These are phyloP conservation scores for Aureobasidium sp. DNA, from an alignment of 2,329 filamentous ascomycete genomes.

Conservation along the genomic window DNA sequence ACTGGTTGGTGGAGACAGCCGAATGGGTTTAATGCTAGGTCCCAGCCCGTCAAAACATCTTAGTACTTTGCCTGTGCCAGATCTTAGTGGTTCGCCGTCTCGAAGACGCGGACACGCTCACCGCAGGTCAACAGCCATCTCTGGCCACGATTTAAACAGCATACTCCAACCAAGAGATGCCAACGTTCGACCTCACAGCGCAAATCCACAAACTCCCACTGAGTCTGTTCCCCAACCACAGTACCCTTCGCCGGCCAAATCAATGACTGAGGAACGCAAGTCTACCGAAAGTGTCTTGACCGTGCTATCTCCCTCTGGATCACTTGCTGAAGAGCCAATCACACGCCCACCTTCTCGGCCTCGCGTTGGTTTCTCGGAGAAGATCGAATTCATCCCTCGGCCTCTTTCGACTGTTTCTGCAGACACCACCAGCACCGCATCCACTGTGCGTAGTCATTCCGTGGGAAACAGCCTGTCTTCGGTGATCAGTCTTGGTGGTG, in stretches of 20 bases:
- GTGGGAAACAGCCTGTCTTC: conserved; percentile 76
- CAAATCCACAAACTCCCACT: conserved; percentile 4
- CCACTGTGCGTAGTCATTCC: conserved; percentile 64
- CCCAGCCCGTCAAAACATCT: conserved; percentile 63
- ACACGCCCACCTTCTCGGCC: conserved; percentile 45
- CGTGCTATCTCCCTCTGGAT: neutral
- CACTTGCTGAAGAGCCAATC: neutral
- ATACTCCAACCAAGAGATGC: conserved; percentile 57
- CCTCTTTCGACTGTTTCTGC: conserved; percentile 79
- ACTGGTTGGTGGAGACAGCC: conserved; percentile 68
- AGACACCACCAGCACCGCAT: conserved; percentile 70
- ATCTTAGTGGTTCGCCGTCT: conserved; percentile 42
- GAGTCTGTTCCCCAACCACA: neutral
- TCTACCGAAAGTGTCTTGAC: neutral
- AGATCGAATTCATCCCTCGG: conserved; percentile 72
- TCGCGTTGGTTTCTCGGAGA: conserved; percentile 77
- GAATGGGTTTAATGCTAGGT: conserved; percentile 51
- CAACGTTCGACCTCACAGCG: conserved; percentile 27
- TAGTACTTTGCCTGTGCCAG: conserved; percentile 50
- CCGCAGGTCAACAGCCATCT: conserved; percentile 73
- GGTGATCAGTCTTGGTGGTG: conserved; percentile 51
- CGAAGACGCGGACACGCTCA: conserved; percentile 67
- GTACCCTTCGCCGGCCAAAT: conserved; percentile 9
- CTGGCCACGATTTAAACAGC: conserved; percentile 69
- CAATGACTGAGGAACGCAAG: neutral